Evolutionary conservation across 1,139 yeast genomes (phyloP), one percentile per base, ranked within the genome.

Genomic region (Suhomyces yuchorum): DNA sequence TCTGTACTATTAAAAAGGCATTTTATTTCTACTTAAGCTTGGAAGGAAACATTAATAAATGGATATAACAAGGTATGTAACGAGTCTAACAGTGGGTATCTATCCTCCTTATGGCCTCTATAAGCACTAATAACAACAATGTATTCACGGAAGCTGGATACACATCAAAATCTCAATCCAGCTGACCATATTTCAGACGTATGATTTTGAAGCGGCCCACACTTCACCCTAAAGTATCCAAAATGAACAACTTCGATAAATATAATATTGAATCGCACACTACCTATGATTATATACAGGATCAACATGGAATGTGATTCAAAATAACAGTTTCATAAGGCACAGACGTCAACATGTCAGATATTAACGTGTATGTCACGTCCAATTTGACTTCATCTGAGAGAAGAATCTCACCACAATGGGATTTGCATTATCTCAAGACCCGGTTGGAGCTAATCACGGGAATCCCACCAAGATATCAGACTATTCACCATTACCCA

Each of bases 371-470:
- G 4, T 80, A 77, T 54, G 70, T 87, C 34, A 83, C 90, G 2
- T 85, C 93, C 1, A 78, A 75, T 37, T 69, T 83, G 56, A 85
- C 88, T 1, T 80, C 87, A 5, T 84, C 95, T 1, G 95, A 87
- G 61, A 68, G 93, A 42, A 69, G 89, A 42, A 69, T 91, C 26
- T 79, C 87, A 0, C 80, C 82, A 0, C 76, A 74, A 41, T 87
- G 96, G 90, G 66, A 80, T 0, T 53, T 89, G 32, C 65, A 65
- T 4, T 71, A 82, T 54, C 72, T 91, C 49, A 81, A 84, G 56
- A 60, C 70, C 35, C 77, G 80, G 52, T 65, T 91, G 17, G 95
- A 88, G 59, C 76, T 75, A 20, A 79, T 89, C 51, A 90, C 97
- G 0, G 98, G 98, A 1, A 81, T 92, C 38, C 81, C 85, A 4